phyloP scores from a whole-genome alignment of 805 yeast genomes.

The Yamadazyma tumulicola region DNA sequence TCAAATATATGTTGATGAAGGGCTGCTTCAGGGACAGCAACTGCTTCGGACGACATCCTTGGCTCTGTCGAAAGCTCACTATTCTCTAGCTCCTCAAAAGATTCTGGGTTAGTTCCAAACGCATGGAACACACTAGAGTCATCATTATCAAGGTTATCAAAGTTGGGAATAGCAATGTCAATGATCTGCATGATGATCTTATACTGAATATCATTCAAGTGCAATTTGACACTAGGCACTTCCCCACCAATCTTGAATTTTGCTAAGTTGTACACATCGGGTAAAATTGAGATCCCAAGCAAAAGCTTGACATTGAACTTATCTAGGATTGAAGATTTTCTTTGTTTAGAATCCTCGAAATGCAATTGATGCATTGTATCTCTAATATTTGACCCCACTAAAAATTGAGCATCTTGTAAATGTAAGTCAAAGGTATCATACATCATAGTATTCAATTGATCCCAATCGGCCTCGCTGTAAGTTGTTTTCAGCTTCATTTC shows the following conservation, averaged over 20 bases:
- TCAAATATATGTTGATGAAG: slow-evolving; percentile 64
- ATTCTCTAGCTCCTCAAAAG: slow-evolving; percentile 19
- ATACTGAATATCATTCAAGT: slow-evolving; percentile 86
- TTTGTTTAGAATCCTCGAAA: slow-evolving; percentile 27
- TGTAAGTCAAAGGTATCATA: slow-evolving; percentile 80
- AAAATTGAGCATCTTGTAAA: slow-evolving; percentile 80
- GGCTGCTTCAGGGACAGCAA: slow-evolving; percentile 14
- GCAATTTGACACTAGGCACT: slow-evolving; percentile 67
- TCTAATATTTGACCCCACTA: slow-evolving; percentile 79
- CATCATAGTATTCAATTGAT: slow-evolving; percentile 70
- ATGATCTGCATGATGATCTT: slow-evolving; percentile 78
- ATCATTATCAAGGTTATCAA: slow-evolving; percentile 32
- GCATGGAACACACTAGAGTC: slow-evolving; percentile 34
- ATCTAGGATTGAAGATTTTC: slow-evolving; percentile 66
- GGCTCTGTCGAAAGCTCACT: slow-evolving; percentile 4
- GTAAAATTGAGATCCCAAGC: slow-evolving; percentile 81
- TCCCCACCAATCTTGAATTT: slow-evolving; percentile 70
- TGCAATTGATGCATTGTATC: slow-evolving; percentile 74
- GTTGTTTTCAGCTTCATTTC: slow-evolving; percentile 61
- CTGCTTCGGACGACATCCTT: neutral
- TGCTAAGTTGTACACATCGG: slow-evolving; percentile 72
- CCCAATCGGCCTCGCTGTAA: slow-evolving; percentile 70
- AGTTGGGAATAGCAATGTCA: slow-evolving; percentile 61
- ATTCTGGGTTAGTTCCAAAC: slow-evolving; percentile 18
- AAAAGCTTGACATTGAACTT: slow-evolving; percentile 69